These are phyloP conservation scores for Mortierella sp. DNA, from an alignment of 371 early-diverging fungal species.

Conservation along the genomic window DNA sequence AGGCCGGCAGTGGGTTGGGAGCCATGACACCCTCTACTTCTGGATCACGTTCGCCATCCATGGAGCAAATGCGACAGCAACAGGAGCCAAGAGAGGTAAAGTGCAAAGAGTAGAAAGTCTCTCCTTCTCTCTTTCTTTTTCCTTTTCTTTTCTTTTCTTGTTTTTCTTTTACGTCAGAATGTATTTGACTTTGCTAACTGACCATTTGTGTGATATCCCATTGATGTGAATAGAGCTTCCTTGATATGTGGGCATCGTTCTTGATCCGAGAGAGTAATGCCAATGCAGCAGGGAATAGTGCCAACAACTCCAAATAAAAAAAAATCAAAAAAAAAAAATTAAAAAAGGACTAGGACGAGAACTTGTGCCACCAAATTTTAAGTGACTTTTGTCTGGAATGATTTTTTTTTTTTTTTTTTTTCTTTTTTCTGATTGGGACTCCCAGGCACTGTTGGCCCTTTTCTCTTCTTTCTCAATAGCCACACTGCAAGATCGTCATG, in stretches of 20 bases:
- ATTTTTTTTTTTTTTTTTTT: neutral
- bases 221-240: slow-evolving; percentile 27
- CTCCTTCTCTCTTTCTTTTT: too few relatives aligned
- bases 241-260: slow-evolving; percentile 53
- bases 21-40: slow-evolving; percentile 47
- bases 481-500: slow-evolving; percentile 10
- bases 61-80: slow-evolving; percentile 54
- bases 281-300: slow-evolving; percentile 21
- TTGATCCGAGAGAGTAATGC: slow-evolving; percentile 48
- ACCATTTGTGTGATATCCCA: neutral
- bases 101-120: neutral
- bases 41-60: slow-evolving; percentile 51
- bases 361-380: slow-evolving; percentile 15
- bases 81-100: slow-evolving; percentile 48
- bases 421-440: slow-evolving; percentile 1
- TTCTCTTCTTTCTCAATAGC: neutral
- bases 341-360: neutral
- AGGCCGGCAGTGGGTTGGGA: slow-evolving; percentile 50
- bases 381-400: neutral
- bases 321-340: neutral
- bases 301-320: slow-evolving; percentile 9
- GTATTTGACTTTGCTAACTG: neutral
- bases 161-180: neutral
- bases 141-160: neutral
- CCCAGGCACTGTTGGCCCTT: neutral